Conservation (phyloP, 495 filamentous ascomycete species). For the Daldinia bambusicola region DNA sequence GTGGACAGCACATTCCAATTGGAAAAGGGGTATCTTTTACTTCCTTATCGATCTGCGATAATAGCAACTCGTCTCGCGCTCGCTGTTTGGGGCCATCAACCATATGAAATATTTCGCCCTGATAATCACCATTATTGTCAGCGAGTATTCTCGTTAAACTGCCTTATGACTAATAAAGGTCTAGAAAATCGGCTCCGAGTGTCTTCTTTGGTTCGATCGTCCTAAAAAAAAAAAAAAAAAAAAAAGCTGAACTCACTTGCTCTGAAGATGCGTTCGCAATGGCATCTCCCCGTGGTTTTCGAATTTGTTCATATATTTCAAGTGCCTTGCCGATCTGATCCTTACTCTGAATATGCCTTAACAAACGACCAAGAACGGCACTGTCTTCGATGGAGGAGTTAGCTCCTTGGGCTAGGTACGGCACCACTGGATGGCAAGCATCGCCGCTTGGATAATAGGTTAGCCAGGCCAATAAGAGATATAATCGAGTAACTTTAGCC, state of each 20-base stretch:
- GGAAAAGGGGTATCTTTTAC: slow-evolving; percentile 57
- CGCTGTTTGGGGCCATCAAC: slow-evolving; percentile 62
- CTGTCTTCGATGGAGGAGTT: slow-evolving; percentile 61
- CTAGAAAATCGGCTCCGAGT: neutral
- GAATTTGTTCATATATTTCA: slow-evolving; percentile 63
- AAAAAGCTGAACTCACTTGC: slow-evolving; percentile 48
- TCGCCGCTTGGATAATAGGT: slow-evolving; percentile 53
- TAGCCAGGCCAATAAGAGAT: slow-evolving; percentile 1
- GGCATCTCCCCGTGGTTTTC: slow-evolving; percentile 58
- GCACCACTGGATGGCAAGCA: slow-evolving; percentile 67
- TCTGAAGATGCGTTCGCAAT: slow-evolving; percentile 60
- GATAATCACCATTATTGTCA: slow-evolving; percentile 4
- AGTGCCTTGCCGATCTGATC: slow-evolving; percentile 52
- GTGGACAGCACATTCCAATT: slow-evolving; percentile 64
- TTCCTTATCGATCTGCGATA: slow-evolving; percentile 51
- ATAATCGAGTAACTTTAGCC: neutral
- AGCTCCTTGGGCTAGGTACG: slow-evolving; percentile 64
- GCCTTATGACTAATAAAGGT: neutral
- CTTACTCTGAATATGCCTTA: slow-evolving; percentile 44
- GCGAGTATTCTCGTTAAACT: neutral
- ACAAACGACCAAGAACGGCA: slow-evolving; percentile 55
- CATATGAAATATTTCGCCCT: slow-evolving; percentile 68
- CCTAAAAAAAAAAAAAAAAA: neutral
- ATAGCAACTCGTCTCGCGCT: slow-evolving; percentile 60
- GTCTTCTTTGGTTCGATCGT: neutral